Conservation (phyloP, 345 rosid genomes). For the Hibiscus trionum region DNA sequence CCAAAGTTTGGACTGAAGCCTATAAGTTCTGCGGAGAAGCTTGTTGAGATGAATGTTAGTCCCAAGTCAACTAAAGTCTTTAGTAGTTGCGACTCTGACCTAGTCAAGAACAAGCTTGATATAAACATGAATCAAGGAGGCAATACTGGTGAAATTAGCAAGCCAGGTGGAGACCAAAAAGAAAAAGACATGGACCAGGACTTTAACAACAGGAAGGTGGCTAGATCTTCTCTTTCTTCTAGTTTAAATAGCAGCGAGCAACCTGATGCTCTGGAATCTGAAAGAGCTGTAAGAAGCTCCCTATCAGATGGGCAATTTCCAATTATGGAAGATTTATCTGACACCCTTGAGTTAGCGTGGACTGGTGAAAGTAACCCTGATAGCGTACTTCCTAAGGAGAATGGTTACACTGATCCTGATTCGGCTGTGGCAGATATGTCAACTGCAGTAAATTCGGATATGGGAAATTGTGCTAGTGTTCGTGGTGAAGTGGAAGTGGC, state of each 20-base stretch:
- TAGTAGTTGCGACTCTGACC: conserved; percentile 35
- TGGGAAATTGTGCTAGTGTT: conserved; percentile 17
- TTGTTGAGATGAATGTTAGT: conserved; percentile 33
- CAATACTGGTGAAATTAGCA: conserved; percentile 9
- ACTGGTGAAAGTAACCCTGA: conserved; percentile 45
- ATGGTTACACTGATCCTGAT: conserved; percentile 25
- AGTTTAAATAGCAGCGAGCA: conserved; percentile 26
- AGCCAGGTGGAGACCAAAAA: conserved; percentile 22
- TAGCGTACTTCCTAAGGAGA: conserved; percentile 24
- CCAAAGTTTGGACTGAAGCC: conserved; percentile 33
- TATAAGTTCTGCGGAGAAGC: conserved; percentile 42
- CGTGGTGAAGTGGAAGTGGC: conserved; percentile 26
- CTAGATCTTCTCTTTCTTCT: conserved; percentile 23
- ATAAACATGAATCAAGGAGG: conserved; percentile 26
- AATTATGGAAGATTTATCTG: conserved; percentile 38
- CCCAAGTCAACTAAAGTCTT: conserved; percentile 29
- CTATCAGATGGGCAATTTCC: conserved; percentile 50
- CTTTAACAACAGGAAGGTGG: conserved; percentile 24
- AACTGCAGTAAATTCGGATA: conserved; percentile 14
- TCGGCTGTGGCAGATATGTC: conserved; percentile 17
- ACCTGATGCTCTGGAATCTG: conserved; percentile 33
- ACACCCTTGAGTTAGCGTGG: conserved; percentile 78
- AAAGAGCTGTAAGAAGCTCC: conserved; percentile 31
- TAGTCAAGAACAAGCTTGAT: conserved; percentile 28
- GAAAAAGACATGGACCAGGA: conserved; percentile 27